These are phyloP conservation scores for Cutaneotrichosporon mucoides DNA, from an alignment of 1,284 basidiomycete genomes.

Conservation along the genomic window DNA sequence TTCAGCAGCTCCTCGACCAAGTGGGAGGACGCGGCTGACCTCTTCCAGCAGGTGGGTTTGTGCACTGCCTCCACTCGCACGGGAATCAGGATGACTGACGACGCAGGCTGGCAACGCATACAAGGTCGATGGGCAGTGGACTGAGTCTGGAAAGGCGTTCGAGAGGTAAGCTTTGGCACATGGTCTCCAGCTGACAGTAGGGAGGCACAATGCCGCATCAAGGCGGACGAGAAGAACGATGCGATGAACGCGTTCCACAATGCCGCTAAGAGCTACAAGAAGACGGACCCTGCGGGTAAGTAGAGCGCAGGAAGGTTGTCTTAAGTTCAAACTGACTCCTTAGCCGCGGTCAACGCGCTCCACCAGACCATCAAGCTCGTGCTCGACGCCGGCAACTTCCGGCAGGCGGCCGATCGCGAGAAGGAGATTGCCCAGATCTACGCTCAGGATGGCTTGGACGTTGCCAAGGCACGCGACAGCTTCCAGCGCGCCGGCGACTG, in stretches of 20 bases:
- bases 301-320: constrained; percentile 7
- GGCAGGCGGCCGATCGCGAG: constrained; percentile 96
- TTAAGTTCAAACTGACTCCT: not conserved
- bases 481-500: constrained; percentile 92
- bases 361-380: constrained; percentile 79
- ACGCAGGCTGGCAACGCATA: constrained; percentile 82
- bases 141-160: constrained; percentile 82
- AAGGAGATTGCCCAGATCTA: constrained; percentile 95
- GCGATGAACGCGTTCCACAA: constrained; percentile 98
- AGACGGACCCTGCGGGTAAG: constrained; percentile 75
- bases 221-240: constrained; percentile 77
- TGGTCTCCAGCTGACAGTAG: constrained; percentile 27
- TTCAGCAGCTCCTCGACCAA: constrained; percentile 75
- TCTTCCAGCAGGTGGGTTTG: constrained; percentile 63
- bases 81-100: not conserved
- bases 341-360: constrained; percentile 89
- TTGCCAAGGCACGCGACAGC: constrained; percentile 69
- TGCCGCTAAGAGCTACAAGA: constrained; percentile 89
- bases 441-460: constrained; percentile 59
- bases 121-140: constrained; percentile 90
- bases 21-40: constrained; percentile 89
- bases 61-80: not conserved
- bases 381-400: constrained; percentile 80
- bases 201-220: constrained; percentile 86
- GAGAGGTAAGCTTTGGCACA: constrained; percentile 51